These are phyloP conservation scores for Acacia crassicarpa DNA, from an alignment of 306 rosid genomes.

Conservation along the genomic window DNA sequence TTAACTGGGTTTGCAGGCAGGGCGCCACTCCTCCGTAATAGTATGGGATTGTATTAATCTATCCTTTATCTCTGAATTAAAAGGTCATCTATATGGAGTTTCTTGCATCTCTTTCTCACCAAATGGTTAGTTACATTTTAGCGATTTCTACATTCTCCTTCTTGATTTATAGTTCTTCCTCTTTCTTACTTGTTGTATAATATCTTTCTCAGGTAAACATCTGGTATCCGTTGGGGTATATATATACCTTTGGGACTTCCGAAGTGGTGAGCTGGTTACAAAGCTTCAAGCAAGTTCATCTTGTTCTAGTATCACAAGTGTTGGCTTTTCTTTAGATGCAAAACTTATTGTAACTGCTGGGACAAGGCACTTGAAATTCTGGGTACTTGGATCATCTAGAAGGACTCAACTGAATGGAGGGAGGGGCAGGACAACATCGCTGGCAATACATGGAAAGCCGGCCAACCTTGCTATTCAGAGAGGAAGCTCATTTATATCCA, in stretches of 20 bases:
- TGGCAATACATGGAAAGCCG: constrained; percentile 55
- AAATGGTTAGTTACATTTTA: constrained; percentile 54
- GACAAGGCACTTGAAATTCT: constrained; percentile 72
- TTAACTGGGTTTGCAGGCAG: constrained; percentile 55
- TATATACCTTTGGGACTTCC: constrained; percentile 76
- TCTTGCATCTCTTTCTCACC: constrained; percentile 76
- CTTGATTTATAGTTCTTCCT: constrained; percentile 10
- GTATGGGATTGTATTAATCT: constrained; percentile 60
- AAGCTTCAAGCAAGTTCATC: constrained; percentile 76
- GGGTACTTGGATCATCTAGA: constrained; percentile 62
- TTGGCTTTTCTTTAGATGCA: constrained; percentile 66
- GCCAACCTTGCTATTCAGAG: constrained; percentile 60
- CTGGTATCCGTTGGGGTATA: constrained; percentile 71
- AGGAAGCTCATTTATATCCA: constrained; percentile 59
- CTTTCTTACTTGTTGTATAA: constrained; percentile 33
- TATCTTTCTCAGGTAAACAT: constrained; percentile 57
- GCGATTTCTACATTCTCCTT: constrained; percentile 22
- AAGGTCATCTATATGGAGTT: constrained; percentile 65
- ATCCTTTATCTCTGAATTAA: constrained; percentile 55
- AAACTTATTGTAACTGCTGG: constrained; percentile 68
- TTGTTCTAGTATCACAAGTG: constrained; percentile 55
- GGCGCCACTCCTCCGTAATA: constrained; percentile 65
- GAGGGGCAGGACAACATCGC: constrained; percentile 33
- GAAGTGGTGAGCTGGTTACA: constrained; percentile 48
- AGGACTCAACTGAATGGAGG: constrained; percentile 47